phyloP scores from a whole-genome alignment of 805 yeast genomes.

The Yamadazyma akitaensis region DNA sequence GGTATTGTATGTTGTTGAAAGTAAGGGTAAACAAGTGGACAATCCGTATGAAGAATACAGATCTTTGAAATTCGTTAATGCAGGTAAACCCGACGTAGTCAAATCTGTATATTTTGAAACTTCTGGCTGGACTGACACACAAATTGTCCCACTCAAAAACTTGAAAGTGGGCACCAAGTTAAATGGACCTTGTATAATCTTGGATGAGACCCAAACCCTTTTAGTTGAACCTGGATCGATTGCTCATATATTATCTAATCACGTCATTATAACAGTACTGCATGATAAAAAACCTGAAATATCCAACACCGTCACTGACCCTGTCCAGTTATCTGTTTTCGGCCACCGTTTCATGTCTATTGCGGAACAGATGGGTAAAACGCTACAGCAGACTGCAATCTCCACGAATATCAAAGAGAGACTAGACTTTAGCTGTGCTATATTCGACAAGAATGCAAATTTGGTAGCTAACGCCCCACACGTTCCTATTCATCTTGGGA shows the following conservation, averaged over 20 bases:
- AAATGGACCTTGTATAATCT: slow-evolving; percentile 31
- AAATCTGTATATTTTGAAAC: slow-evolving; percentile 26
- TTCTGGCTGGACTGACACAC: slow-evolving; percentile 27
- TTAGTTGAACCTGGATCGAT: slow-evolving; percentile 30
- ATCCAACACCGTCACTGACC: slow-evolving; percentile 28
- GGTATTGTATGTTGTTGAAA: slow-evolving; percentile 58
- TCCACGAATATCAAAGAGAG: slow-evolving; percentile 45
- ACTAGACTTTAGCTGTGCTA: slow-evolving; percentile 45
- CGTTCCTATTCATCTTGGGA: slow-evolving; percentile 45
- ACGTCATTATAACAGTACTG: slow-evolving; percentile 30
- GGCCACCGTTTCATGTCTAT: slow-evolving; percentile 41
- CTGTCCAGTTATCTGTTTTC: slow-evolving; percentile 38
- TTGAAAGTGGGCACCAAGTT: slow-evolving; percentile 22
- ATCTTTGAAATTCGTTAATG: not conserved
- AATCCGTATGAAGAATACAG: slow-evolving; percentile 46
- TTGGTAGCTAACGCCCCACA: slow-evolving; percentile 47
- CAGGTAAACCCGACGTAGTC: not conserved
- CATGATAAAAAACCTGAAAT: slow-evolving; percentile 21
- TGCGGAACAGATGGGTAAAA: slow-evolving; percentile 44
- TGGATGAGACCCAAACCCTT: slow-evolving; percentile 33
- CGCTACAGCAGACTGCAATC: slow-evolving; percentile 44
- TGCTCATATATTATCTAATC: slow-evolving; percentile 27
- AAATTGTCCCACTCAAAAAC: slow-evolving; percentile 20
- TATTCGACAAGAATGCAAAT: slow-evolving; percentile 40
- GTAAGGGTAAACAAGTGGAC: slow-evolving; percentile 45